These are phyloP conservation scores for Caloboletus firmus DNA, from an alignment of 1,284 basidiomycete species.

Conservation along the genomic window DNA sequence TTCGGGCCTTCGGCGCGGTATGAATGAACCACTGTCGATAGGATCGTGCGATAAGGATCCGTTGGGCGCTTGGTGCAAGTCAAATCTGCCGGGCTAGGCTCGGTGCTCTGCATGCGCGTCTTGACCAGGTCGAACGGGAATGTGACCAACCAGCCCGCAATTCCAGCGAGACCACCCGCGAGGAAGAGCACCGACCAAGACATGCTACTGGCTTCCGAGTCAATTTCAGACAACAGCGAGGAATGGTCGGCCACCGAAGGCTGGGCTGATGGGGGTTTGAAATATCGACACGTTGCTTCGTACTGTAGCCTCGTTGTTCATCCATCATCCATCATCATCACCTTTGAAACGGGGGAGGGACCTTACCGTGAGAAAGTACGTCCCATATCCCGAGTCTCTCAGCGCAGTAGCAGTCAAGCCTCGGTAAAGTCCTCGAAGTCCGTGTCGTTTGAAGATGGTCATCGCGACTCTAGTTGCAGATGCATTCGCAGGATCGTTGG, in stretches of 20 bases:
- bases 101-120: conserved; percentile 73
- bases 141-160: conserved; percentile 69
- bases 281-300: conserved; percentile 69
- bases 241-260: conserved; percentile 33
- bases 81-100: not conserved
- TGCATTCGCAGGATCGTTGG: conserved; percentile 31
- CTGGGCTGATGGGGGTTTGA: conserved; percentile 35
- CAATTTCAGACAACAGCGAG: conserved; percentile 47
- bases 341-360: not conserved
- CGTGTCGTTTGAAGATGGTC: conserved; percentile 54
- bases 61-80: not conserved
- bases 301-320: conserved; percentile 46
- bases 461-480: conserved; percentile 52
- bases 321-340: not conserved
- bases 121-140: conserved; percentile 88
- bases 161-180: conserved; percentile 79
- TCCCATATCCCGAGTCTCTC: conserved; percentile 78
- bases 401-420: conserved; percentile 71
- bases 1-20: conserved; percentile 63
- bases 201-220: conserved; percentile 40
- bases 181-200: conserved; percentile 62
- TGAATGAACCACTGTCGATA: conserved; percentile 58
- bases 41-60: conserved; percentile 56
- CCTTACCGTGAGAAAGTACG: conserved; percentile 76
- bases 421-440: conserved; percentile 72